These are phyloP conservation scores for Hypocrella siamensis DNA, from an alignment of 2,329 filamentous ascomycete species.

Conservation along the genomic window DNA sequence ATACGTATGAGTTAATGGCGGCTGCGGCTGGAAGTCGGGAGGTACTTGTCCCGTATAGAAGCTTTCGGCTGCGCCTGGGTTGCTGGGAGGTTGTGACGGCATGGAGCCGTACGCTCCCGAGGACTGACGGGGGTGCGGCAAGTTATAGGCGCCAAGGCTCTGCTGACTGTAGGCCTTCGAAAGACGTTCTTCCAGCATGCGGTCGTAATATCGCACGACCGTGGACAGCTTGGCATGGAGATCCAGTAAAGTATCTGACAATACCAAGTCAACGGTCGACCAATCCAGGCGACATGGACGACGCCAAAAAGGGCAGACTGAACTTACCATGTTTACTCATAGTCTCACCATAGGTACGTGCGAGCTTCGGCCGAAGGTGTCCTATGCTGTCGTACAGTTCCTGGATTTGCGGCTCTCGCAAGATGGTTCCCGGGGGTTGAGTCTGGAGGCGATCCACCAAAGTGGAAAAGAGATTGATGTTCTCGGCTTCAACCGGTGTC, in stretches of 20 bases:
- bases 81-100: slow-evolving; percentile 31
- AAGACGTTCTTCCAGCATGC: slow-evolving; percentile 90
- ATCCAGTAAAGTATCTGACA: slow-evolving; percentile 76
- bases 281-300: neutral
- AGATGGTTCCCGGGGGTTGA: slow-evolving; percentile 84
- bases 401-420: slow-evolving; percentile 95
- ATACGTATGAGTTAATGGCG: neutral
- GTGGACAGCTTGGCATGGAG: slow-evolving; percentile 90
- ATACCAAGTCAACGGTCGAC: neutral
- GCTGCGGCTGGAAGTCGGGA: slow-evolving; percentile 13
- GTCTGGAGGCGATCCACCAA: slow-evolving; percentile 89
- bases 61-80: slow-evolving; percentile 49
- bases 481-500: slow-evolving; percentile 85
- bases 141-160: slow-evolving; percentile 47
- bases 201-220: slow-evolving; percentile 92
- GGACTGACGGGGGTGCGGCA: slow-evolving; percentile 34
- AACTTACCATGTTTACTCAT: slow-evolving; percentile 97
- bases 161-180: slow-evolving; percentile 87
- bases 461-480: slow-evolving; percentile 91
- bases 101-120: slow-evolving; percentile 58
- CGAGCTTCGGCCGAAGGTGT: slow-evolving; percentile 80
- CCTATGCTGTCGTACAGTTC: slow-evolving; percentile 96
- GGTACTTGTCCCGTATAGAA: slow-evolving; percentile 61
- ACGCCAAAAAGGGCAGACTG: neutral
- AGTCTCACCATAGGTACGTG: slow-evolving; percentile 90